Evolutionary conservation across 805 yeast species (phyloP).

Genomic region (Debaryomyces castellii): DNA sequence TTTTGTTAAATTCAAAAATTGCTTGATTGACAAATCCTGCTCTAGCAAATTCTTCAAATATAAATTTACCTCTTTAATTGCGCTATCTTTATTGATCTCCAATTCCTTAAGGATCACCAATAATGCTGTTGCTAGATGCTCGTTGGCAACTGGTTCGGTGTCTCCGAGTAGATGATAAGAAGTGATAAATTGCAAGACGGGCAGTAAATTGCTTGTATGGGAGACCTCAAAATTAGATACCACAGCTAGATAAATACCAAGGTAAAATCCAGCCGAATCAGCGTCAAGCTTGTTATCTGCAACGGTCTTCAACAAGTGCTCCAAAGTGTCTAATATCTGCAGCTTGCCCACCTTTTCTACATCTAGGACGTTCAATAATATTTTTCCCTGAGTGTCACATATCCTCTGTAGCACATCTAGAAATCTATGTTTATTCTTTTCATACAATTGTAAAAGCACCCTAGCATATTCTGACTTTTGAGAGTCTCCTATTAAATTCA

Average conservation of each 20-base stretch:
- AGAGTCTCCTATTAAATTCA: constrained; percentile 9
- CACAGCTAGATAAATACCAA: constrained; percentile 15
- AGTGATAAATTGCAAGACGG: not conserved
- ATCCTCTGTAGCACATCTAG: constrained; percentile 12
- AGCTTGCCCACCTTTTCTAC: not conserved
- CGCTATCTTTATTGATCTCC: constrained; percentile 12
- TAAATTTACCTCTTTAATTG: constrained; percentile 16
- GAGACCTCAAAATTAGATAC: constrained; percentile 16
- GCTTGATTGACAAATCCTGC: constrained; percentile 3
- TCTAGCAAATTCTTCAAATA: constrained; percentile 20
- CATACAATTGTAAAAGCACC: constrained; percentile 14
- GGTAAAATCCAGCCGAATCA: not conserved
- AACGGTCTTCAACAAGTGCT: not conserved
- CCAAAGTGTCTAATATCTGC: not conserved
- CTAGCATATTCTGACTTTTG: constrained; percentile 8
- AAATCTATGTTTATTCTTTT: constrained; percentile 15
- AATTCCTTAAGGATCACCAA: constrained; percentile 21
- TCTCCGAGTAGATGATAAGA: constrained; percentile 14
- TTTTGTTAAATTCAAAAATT: constrained; percentile 21
- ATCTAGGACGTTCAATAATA: constrained; percentile 13
- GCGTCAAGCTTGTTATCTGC: not conserved
- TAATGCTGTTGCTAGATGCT: constrained; percentile 14
- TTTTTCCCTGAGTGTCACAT: constrained; percentile 13
- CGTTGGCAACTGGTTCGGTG: constrained; percentile 12
- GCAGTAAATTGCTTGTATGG: constrained; percentile 18